These are phyloP conservation scores for Yamadazyma songkhlaensis DNA, from an alignment of 1,139 yeast genomes.

Conservation along the genomic window DNA sequence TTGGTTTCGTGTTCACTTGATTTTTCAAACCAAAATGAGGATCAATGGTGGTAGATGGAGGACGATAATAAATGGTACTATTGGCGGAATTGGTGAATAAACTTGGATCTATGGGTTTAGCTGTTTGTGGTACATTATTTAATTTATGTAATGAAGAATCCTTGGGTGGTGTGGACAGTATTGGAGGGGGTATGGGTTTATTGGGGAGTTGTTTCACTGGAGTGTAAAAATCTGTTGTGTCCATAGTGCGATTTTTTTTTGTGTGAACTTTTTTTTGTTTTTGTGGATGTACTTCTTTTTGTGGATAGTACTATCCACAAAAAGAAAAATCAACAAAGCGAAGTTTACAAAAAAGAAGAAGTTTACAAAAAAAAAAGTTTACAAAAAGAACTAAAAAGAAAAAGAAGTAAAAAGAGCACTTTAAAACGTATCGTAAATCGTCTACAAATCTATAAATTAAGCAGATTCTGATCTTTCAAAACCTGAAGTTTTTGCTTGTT, in stretches of 20 bases:
- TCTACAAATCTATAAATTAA: slow-evolving; percentile 1
- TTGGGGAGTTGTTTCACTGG: slow-evolving; percentile 15
- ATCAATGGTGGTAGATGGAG: slow-evolving; percentile 31
- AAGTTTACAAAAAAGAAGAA: too few species aligned
- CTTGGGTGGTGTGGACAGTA: too few species aligned
- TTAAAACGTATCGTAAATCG: slow-evolving; percentile 3
- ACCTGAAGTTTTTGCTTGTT: slow-evolving; percentile 15
- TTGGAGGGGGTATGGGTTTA: slow-evolving; percentile 6
- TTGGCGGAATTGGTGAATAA: slow-evolving; percentile 10
- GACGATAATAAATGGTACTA: slow-evolving; percentile 33
- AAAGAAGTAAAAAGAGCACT: not conserved
- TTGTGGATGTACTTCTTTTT: too few species aligned
- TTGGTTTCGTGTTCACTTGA: slow-evolving; percentile 14
- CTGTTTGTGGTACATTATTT: too few species aligned
- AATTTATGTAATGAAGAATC: slow-evolving; percentile 1
- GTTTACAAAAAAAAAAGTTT: not conserved
- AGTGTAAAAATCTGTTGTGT: slow-evolving; percentile 12
- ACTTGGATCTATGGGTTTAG: slow-evolving; percentile 3
- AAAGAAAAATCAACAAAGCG: too few species aligned
- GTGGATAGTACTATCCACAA: too few species aligned
- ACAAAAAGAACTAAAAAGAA: not conserved
- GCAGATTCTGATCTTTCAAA: slow-evolving; percentile 8
- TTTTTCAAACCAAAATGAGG: slow-evolving; percentile 28
- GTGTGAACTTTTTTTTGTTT: not conserved
- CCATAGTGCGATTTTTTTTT: slow-evolving; percentile 1